Evolutionary conservation across 73 alveolate species (phyloP), one percentile per base, ranked within the genome.

Genomic region (Paramecium octaurelia): DNA sequence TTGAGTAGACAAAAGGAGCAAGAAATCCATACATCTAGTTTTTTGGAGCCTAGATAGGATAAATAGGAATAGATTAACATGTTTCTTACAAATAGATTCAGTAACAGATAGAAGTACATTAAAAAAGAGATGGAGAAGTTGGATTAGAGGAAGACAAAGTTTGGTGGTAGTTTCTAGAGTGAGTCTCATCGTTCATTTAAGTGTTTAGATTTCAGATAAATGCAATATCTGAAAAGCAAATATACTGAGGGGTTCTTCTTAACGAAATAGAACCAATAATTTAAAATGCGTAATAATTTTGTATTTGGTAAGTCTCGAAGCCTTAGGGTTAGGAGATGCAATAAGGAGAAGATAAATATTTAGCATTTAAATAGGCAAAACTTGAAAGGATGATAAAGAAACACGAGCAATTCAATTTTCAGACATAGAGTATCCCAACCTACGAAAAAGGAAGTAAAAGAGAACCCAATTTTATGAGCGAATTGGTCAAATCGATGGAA

Each of bases 361-460:
- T 54, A 54, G 69, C 34, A 54, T 54, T 16, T 18, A 16, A 54
- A 54, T 54, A 54, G 23, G 35, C 69, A 5, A 57, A 29, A 58
- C 24, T 23, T 58, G 24, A 87, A 86, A 86, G 93, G 16, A 86
- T 58, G 88, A 58, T 86, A 6, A 86, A 18, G 7, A 86, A 86
- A 40, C 71, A 54, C 57, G 93, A 86, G 27, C 9, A 57, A 43
- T 86, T 86, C 68, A 34, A 46, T 54, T 21, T 58, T 16, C 29
- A 86, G 88, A 43, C 93, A 11, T 24, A 57, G 57, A 14, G 29
- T n/a, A 86, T 86, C 4, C 93, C 93, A 18, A 10, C 10, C 2
- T 86, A 58, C 23, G 86, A 12, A 60, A 86, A 86, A 38, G 59
- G 59, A 35, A 73, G 7, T 11, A 20, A 27, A 18, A 86, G 43